phyloP scores from a whole-genome alignment of 164 flowering plant genomes.

The Stephania yunnanensis region DNA sequence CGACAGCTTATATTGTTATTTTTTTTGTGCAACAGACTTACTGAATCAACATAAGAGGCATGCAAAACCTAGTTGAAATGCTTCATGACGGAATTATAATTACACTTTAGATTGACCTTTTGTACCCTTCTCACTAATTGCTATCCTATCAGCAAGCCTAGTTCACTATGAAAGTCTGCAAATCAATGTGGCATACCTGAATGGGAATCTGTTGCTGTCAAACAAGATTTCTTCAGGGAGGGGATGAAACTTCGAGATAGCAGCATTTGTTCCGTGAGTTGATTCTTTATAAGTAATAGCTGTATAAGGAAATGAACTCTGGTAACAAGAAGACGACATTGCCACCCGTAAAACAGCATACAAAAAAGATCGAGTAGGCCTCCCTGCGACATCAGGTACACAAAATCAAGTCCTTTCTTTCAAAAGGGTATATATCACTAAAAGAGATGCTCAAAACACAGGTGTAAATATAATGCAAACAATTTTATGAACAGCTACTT shows the following conservation, averaged over 20 bases:
- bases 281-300: slow-evolving; percentile 20
- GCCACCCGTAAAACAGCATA: slow-evolving; percentile 39
- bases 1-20: not conserved
- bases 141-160: not conserved
- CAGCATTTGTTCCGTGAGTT: slow-evolving; percentile 16
- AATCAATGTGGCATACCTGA: slow-evolving; percentile 35
- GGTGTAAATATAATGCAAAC: not conserved
- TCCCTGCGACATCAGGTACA: slow-evolving; percentile 30
- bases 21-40: not conserved
- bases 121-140: not conserved
- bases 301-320: slow-evolving; percentile 17
- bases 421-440: not conserved
- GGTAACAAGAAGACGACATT: slow-evolving; percentile 31
- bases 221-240: slow-evolving; percentile 30
- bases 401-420: too few relatives aligned
- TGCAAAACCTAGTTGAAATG: not conserved
- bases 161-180: not conserved
- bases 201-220: slow-evolving; percentile 33
- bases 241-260: slow-evolving; percentile 31
- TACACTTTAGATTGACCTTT: not conserved
- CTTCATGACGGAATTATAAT: not conserved
- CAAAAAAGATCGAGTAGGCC: slow-evolving; percentile 28
- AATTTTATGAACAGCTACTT: not conserved
- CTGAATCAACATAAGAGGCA: not conserved
- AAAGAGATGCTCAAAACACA: not conserved